Evolutionary conservation across 1,284 basidiomycete species (phyloP).

Genomic region (Apiotrichum mycotoxinovorans): DNA sequence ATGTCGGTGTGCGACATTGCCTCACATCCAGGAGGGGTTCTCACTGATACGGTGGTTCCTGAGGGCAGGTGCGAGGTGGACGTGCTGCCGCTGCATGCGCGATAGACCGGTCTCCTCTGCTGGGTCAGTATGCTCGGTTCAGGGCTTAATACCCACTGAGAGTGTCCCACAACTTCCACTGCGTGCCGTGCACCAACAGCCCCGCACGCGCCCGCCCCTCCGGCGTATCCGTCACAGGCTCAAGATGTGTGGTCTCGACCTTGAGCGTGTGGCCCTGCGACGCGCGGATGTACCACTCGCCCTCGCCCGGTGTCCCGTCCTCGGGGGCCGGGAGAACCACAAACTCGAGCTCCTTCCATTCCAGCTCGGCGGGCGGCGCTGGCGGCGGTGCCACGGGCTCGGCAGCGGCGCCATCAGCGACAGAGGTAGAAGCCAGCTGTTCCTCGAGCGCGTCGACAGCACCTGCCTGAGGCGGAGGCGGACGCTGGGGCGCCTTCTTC

Average conservation of each 20-base stretch:
- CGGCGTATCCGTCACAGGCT: conserved; percentile 32
- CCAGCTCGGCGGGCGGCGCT: background rate
- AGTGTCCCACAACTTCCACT: conserved; percentile 42
- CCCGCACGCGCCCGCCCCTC: conserved; percentile 34
- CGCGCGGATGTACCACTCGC: conserved; percentile 79
- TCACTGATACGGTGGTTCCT: conserved; percentile 17
- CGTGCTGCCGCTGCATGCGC: conserved; percentile 47
- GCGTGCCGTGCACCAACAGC: conserved; percentile 47
- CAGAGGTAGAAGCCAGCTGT: background rate
- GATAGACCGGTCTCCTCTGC: conserved; percentile 41
- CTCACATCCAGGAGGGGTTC: background rate
- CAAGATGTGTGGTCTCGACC: conserved; percentile 56
- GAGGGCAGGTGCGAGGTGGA: conserved; percentile 48
- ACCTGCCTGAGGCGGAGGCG: background rate
- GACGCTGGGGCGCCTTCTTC: conserved; percentile 17
- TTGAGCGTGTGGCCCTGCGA: conserved; percentile 91
- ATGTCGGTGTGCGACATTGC: background rate
- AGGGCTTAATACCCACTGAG: conserved; percentile 37
- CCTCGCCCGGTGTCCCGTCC: background rate
- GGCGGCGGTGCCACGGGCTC: background rate
- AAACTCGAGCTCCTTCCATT: conserved; percentile 31
- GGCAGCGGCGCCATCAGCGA: background rate
- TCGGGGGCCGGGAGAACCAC: conserved; percentile 20
- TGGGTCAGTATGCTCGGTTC: conserved; percentile 32
- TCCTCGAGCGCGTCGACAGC: conserved; percentile 1